Conservation (phyloP, 2,329 filamentous ascomycete genomes). For the Fusarium pseudoanthophilum region DNA sequence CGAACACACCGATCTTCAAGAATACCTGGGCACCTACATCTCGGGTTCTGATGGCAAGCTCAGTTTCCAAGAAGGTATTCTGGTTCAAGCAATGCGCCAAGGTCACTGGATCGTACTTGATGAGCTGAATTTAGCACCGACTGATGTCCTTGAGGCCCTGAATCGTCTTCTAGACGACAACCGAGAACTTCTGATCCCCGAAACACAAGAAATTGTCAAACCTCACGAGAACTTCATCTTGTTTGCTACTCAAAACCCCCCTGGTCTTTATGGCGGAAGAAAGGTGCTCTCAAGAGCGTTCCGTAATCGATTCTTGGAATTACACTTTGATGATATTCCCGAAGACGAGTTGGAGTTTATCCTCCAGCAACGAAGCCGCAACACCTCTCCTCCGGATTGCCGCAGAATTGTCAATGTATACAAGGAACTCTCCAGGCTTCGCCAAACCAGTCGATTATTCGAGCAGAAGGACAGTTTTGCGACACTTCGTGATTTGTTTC, state of each 20-base stretch:
- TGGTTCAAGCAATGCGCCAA: conserved; percentile 91
- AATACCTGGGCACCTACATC: conserved; percentile 95
- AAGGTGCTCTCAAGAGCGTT: conserved; percentile 95
- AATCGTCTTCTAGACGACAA: conserved; percentile 98
- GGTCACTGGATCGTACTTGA: conserved; percentile 99
- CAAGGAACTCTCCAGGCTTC: conserved; percentile 86
- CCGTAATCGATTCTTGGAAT: conserved; percentile 93
- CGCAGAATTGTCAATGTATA: conserved; percentile 93
- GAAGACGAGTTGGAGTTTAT: conserved; percentile 94
- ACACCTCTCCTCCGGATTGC: conserved; percentile 90
- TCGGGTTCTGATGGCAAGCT: conserved; percentile 87
- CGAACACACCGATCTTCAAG: conserved; percentile 97
- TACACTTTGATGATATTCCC: conserved; percentile 98
- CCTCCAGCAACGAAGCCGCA: conserved; percentile 85
- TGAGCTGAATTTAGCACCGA: conserved; percentile 95
- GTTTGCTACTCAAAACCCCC: conserved; percentile 97
- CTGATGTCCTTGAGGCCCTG: conserved; percentile 94
- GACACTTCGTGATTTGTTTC: conserved; percentile 92
- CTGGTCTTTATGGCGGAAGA: conserved; percentile 92
- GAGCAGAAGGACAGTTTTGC: conserved; percentile 98
- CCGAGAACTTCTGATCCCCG: conserved; percentile 91
- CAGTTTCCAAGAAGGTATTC: conserved; percentile 89
- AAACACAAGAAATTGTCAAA: conserved; percentile 92
- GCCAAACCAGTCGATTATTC: conserved; percentile 91
- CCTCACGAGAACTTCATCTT: conserved; percentile 97